phyloP scores from a whole-genome alignment of 768 basidiomycete species.

The Gymnopilus dilepis region DNA sequence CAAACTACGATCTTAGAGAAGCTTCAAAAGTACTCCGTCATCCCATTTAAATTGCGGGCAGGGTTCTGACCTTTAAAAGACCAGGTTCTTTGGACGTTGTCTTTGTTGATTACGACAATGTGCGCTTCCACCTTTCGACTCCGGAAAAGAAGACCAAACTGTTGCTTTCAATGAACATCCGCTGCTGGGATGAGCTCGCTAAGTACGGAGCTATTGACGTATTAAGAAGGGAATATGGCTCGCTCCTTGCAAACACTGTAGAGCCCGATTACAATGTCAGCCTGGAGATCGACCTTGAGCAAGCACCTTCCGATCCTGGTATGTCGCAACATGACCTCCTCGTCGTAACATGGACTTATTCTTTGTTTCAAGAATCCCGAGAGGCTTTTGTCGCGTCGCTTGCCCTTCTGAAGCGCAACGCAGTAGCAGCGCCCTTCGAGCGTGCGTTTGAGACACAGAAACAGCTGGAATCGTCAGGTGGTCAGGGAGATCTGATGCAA shows the following conservation, averaged over 20 bases:
- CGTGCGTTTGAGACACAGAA: conserved; percentile 84
- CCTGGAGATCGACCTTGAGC: conserved; percentile 86
- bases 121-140: conserved; percentile 92
- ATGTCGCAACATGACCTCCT: conserved; percentile 24
- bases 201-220: conserved; percentile 85
- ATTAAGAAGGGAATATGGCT: conserved; percentile 82
- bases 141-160: conserved; percentile 83
- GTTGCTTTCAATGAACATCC: conserved; percentile 93
- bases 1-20: conserved; percentile 89
- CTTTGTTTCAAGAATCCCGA: conserved; percentile 64
- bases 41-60: neutral
- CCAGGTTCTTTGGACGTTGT: conserved; percentile 91
- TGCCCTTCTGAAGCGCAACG: conserved; percentile 89
- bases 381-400: conserved; percentile 81
- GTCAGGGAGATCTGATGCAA: conserved; percentile 85
- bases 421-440: conserved; percentile 94
- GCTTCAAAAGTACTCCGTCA: conserved; percentile 66
- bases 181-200: conserved; percentile 95
- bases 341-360: conserved; percentile 8
- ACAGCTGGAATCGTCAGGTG: conserved; percentile 74
- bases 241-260: conserved; percentile 63
- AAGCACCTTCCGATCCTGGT: conserved; percentile 84
- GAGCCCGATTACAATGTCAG: conserved; percentile 92
- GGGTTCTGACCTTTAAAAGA: conserved; percentile 46
- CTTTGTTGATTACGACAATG: conserved; percentile 98